Percentiles rank a stretch among this genome's conserved stretches.
phyloP scores from a whole-genome alignment of 768 basidiomycete species.

The Roridomyces roridus region DNA sequence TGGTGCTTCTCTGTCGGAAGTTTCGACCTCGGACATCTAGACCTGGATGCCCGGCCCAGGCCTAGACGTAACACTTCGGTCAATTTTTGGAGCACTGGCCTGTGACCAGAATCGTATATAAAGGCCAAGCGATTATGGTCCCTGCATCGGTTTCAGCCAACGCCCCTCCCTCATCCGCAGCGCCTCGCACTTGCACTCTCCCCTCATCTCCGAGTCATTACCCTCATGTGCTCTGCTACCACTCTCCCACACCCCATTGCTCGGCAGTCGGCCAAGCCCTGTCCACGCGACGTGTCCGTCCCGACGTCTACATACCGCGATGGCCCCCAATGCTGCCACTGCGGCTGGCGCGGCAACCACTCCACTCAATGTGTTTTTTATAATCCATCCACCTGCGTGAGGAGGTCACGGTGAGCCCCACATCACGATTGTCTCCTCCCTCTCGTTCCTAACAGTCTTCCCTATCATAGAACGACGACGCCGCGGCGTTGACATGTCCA shows the following conservation, averaged over 20 bases:
- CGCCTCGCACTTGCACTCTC: too few relatives aligned
- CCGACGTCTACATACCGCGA: background rate
- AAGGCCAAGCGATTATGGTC: background rate
- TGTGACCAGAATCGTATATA: background rate
- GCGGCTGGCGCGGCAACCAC: slow-evolving; percentile 18
- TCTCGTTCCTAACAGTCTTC: too few relatives aligned
- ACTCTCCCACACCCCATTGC: background rate
- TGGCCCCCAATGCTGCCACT: slow-evolving; percentile 21
- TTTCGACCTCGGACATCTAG: too few relatives aligned
- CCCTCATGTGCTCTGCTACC: slow-evolving; percentile 11
- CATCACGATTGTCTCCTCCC: too few relatives aligned
- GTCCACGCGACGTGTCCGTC: background rate
- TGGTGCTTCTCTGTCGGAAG: too few relatives aligned
- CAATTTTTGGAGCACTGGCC: too few relatives aligned
- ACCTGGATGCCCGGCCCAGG: too few relatives aligned
- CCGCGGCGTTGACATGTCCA: too few relatives aligned
- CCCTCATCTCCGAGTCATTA: background rate
- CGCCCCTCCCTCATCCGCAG: too few relatives aligned
- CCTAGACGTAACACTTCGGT: too few relatives aligned
- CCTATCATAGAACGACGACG: too few relatives aligned
- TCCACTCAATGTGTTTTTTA: slow-evolving; percentile 12
- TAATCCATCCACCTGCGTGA: slow-evolving; percentile 14
- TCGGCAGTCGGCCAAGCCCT: background rate
- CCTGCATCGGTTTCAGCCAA: background rate
- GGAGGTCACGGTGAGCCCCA: background rate